Conservation (phyloP, 2,329 filamentous ascomycete species). For the Scedosporium boydii region DNA sequence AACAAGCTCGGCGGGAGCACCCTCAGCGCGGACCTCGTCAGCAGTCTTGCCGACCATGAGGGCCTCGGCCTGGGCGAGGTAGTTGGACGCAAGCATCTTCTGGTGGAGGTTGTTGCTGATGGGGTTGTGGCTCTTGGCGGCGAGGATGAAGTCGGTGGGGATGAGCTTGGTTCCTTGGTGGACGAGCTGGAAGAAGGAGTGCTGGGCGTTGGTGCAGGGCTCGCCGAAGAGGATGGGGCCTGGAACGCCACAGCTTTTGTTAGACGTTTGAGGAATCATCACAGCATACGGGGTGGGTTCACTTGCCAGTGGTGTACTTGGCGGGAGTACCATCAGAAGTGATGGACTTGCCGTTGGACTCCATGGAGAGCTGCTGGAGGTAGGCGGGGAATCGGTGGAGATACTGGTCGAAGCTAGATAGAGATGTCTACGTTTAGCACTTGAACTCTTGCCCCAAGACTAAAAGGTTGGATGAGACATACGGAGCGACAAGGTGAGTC, state of each 20-base stretch:
- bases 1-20: conserved; percentile 63
- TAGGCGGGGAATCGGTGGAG: conserved; percentile 98
- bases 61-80: conserved; percentile 80
- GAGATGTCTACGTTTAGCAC: conserved; percentile 6
- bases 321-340: conserved; percentile 81
- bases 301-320: conserved; percentile 81
- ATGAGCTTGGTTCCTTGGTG: conserved; percentile 99
- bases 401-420: conserved; percentile 84
- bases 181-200: conserved; percentile 99
- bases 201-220: conserved; percentile 97
- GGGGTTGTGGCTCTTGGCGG: conserved; percentile 93
- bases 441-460: background rate
- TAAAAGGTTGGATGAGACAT: conserved; percentile 27
- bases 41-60: conserved; percentile 86
- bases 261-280: background rate
- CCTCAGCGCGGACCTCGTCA: conserved; percentile 69
- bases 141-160: conserved; percentile 94
- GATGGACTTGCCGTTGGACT: conserved; percentile 97
- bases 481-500: conserved; percentile 93
- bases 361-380: conserved; percentile 98
- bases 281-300: background rate
- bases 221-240: conserved; percentile 92
- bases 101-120: conserved; percentile 89
- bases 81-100: conserved; percentile 90
- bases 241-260: conserved; percentile 14